Evolutionary conservation across 139 green algal species (phyloP).

Genomic region (Diplosphaera chodatii): DNA sequence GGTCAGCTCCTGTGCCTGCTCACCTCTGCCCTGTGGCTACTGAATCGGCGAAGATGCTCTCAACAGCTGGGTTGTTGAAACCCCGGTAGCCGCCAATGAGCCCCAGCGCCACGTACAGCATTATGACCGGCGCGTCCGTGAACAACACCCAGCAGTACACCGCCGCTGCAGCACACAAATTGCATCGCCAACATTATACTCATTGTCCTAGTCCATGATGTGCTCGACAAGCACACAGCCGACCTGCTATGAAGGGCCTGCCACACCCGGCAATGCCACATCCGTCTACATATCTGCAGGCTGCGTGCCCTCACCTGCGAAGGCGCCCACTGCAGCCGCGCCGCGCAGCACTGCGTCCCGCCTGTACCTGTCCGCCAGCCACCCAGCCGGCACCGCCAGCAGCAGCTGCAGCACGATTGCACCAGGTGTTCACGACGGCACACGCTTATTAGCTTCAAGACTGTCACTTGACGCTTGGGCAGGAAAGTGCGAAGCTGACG

Average conservation of each 20-base stretch:
- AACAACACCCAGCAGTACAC: constrained; percentile 9
- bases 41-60: constrained; percentile 30
- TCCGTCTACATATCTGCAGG: too few relatives aligned
- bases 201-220: too few relatives aligned
- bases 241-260: too few relatives aligned
- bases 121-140: background rate
- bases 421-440: background rate
- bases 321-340: constrained; percentile 12
- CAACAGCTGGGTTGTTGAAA: constrained; percentile 19
- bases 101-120: constrained; percentile 7
- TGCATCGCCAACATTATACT: too few relatives aligned
- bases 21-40: constrained; percentile 19
- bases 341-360: constrained; percentile 27
- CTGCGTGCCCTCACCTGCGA: too few relatives aligned
- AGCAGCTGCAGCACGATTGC: constrained; percentile 10
- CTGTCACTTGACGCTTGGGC: background rate
- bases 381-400: constrained; percentile 27
- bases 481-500: too few relatives aligned
- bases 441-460: background rate
- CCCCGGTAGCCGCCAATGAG: constrained; percentile 16
- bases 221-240: too few relatives aligned
- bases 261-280: too few relatives aligned
- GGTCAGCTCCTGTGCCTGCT: too few relatives aligned
- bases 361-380: constrained; percentile 20
- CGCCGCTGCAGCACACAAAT: constrained; percentile 17